phyloP scores from a whole-genome alignment of 148 eudicot species.

The Rhododendron vialii region DNA sequence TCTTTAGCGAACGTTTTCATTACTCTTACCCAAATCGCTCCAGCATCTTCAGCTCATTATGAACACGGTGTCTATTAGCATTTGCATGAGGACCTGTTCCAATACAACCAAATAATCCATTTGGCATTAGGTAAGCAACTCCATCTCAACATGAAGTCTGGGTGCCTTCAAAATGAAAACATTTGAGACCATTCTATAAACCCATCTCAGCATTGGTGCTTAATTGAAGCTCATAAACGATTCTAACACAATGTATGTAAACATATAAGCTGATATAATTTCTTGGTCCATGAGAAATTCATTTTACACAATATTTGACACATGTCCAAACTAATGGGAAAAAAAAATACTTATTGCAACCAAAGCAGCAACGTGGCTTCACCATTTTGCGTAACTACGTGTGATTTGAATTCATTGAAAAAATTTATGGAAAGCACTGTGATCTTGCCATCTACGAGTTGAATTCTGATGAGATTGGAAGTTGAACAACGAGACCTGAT shows the following conservation, averaged over 20 bases:
- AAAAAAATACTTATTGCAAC: not conserved
- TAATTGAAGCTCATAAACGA: not conserved
- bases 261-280: no score
- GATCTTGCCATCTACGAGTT: not conserved
- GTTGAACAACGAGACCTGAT: not conserved
- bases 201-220: not conserved
- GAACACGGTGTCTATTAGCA: conserved; percentile 63
- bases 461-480: not conserved
- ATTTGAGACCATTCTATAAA: not conserved
- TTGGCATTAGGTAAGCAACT: not conserved
- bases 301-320: no score
- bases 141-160: no score
- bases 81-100: conserved; percentile 76
- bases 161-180: not conserved
- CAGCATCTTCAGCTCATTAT: conserved; percentile 84
- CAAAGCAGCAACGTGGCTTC: not conserved
- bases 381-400: not conserved
- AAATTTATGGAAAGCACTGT: no score
- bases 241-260: no score
- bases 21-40: conserved; percentile 74
- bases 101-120: conserved; percentile 16
- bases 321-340: not conserved
- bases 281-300: not conserved
- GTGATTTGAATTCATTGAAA: no score
- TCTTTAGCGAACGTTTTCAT: not conserved